Evolutionary conservation across 176 grass and related monocot species (phyloP).

Genomic region (Olyra latifolia): DNA sequence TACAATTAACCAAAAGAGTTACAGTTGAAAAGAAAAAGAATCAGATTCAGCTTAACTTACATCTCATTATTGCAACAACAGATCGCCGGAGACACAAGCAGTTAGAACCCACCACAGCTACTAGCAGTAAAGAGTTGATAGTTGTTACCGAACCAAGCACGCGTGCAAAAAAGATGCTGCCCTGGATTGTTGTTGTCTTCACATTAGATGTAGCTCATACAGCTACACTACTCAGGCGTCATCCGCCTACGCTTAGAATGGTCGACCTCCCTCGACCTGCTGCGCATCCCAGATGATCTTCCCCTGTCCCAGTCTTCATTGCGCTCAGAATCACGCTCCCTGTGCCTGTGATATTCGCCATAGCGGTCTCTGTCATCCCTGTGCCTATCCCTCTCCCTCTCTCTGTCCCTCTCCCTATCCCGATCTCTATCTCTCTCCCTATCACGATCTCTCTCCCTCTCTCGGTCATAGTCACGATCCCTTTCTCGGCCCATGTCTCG

Average conservation of each 20-base stretch:
- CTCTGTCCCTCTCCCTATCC: constrained; percentile 51
- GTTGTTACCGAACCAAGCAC: constrained; percentile 37
- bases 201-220: constrained; percentile 25
- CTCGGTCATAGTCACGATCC: constrained; percentile 50
- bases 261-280: constrained; percentile 73
- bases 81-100: constrained; percentile 21
- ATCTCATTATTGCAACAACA: constrained; percentile 51
- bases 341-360: constrained; percentile 53
- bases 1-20: constrained; percentile 31
- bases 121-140: constrained; percentile 40
- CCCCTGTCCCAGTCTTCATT: constrained; percentile 72
- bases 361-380: constrained; percentile 77
- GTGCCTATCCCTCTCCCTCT: constrained; percentile 64
- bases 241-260: constrained; percentile 74
- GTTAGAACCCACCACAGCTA: constrained; percentile 52
- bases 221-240: constrained; percentile 50
- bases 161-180: constrained; percentile 28
- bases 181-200: constrained; percentile 37
- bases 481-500: constrained; percentile 59
- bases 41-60: constrained; percentile 57
- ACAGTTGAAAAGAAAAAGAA: constrained; percentile 32
- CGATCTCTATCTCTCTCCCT: constrained; percentile 56
- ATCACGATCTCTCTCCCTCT: constrained; percentile 56
- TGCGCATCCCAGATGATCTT: constrained; percentile 63
- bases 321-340: constrained; percentile 59